phyloP scores from a whole-genome alignment of 208 protist species.

The Acanthamoeba castellanii region DNA sequence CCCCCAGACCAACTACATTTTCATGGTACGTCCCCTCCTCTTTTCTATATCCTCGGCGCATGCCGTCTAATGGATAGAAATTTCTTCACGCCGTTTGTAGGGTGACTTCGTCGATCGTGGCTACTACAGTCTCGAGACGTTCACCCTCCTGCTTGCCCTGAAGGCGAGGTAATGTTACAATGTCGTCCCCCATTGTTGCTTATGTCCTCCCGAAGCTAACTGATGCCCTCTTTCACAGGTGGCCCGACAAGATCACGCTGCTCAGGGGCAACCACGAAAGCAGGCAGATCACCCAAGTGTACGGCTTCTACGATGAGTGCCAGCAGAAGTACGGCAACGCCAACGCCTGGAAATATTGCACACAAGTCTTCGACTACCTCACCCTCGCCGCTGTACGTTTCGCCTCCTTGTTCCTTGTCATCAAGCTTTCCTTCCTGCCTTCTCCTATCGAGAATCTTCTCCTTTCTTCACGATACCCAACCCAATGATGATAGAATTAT shows the following conservation, averaged over 20 bases:
- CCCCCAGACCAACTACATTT: conserved; percentile 94
- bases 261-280: conserved; percentile 96
- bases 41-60: background rate
- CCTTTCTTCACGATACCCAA: background rate
- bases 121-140: conserved; percentile 94
- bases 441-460: background rate
- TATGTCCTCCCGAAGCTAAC: background rate
- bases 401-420: background rate
- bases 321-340: conserved; percentile 93
- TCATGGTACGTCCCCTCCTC: conserved; percentile 88
- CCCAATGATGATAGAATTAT: background rate
- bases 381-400: conserved; percentile 90
- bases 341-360: conserved; percentile 93
- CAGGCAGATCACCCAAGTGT: conserved; percentile 95
- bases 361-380: conserved; percentile 93
- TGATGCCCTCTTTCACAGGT: conserved; percentile 75
- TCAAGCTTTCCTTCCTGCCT: background rate
- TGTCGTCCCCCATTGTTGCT: background rate
- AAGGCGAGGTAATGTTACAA: conserved; percentile 89
- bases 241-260: conserved; percentile 94
- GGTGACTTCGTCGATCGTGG: conserved; percentile 96
- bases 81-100: conserved; percentile 74
- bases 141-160: conserved; percentile 91
- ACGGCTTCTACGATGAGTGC: conserved; percentile 95
- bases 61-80: background rate